Conservation (phyloP, 768 basidiomycete genomes). For the Amanita rubescens region DNA sequence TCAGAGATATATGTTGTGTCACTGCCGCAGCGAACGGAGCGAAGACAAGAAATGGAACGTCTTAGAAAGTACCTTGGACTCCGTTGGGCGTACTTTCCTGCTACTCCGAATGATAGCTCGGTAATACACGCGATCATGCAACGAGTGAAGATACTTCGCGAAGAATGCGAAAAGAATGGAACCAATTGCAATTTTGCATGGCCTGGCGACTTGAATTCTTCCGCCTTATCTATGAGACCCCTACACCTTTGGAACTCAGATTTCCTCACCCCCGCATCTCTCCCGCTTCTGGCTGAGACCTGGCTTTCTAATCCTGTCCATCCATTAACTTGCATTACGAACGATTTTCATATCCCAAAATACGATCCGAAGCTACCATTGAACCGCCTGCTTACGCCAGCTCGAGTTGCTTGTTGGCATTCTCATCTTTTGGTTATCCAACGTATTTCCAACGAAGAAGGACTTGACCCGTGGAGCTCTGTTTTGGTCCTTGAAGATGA, state of each 20-base stretch:
- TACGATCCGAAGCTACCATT: slow-evolving; percentile 32
- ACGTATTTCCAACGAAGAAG: slow-evolving; percentile 26
- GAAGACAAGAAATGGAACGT: slow-evolving; percentile 50
- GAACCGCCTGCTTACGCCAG: slow-evolving; percentile 46
- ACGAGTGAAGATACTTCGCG: slow-evolving; percentile 31
- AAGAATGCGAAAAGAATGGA: slow-evolving; percentile 1
- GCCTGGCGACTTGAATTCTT: slow-evolving; percentile 29
- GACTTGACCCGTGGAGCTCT: slow-evolving; percentile 23
- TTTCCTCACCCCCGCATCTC: slow-evolving; percentile 9
- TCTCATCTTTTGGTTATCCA: slow-evolving; percentile 54
- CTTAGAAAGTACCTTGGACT: slow-evolving; percentile 40
- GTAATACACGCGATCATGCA: slow-evolving; percentile 34
- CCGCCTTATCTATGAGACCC: slow-evolving; percentile 14
- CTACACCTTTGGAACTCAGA: slow-evolving; percentile 21
- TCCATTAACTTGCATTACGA: slow-evolving; percentile 33
- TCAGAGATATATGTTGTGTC: slow-evolving; percentile 50
- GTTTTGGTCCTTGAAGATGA: slow-evolving; percentile 71
- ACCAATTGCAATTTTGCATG: slow-evolving; percentile 19
- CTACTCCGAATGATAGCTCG: slow-evolving; percentile 31
- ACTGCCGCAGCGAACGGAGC: slow-evolving; percentile 46
- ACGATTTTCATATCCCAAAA: slow-evolving; percentile 29
- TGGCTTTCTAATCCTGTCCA: slow-evolving; percentile 3
- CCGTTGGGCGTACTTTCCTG: slow-evolving; percentile 48
- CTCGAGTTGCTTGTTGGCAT: slow-evolving; percentile 65
- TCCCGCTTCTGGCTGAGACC: slow-evolving; percentile 1